A percentile compares a stretch with the other conserved stretches of the same genome.
Conservation (phyloP, 1,284 basidiomycete species). For the Meira miltonrushii region DNA sequence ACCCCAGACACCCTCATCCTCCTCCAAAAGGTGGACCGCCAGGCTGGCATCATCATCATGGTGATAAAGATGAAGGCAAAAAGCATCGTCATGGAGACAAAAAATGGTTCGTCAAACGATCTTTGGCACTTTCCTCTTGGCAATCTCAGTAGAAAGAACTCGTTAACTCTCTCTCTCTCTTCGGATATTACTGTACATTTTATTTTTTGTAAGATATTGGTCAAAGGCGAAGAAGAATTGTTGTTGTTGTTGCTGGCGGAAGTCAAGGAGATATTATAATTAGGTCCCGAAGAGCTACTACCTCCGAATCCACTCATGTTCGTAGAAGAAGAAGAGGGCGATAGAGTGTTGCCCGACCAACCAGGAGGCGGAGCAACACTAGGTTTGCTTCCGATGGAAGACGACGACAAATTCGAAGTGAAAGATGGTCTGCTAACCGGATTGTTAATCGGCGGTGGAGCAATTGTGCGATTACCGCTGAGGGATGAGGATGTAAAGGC, state of each 20-base stretch:
- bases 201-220: no score
- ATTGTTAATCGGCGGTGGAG: slow-evolving; percentile 1
- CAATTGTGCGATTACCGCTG: background rate
- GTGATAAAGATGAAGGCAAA: background rate
- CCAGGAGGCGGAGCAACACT: slow-evolving; percentile 19
- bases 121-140: background rate
- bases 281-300: slow-evolving; percentile 20
- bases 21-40: background rate
- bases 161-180: no score
- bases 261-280: slow-evolving; percentile 35
- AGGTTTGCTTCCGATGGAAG: background rate
- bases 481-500: background rate
- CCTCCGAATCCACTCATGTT: background rate
- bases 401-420: background rate
- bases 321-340: slow-evolving; percentile 17
- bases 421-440: background rate
- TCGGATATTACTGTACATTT: no score
- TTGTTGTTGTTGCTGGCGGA: slow-evolving; percentile 16
- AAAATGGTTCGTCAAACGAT: background rate
- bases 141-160: no score
- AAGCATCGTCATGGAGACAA: background rate
- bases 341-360: slow-evolving; percentile 19
- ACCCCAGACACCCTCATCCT: background rate
- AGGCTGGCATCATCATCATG: slow-evolving; percentile 2
- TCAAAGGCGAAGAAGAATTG: background rate